Percentiles rank a stretch among this genome's conserved stretches.
These are phyloP conservation scores for Phialophora chinensis DNA, from an alignment of 2,329 filamentous ascomycete species.

Conservation along the genomic window DNA sequence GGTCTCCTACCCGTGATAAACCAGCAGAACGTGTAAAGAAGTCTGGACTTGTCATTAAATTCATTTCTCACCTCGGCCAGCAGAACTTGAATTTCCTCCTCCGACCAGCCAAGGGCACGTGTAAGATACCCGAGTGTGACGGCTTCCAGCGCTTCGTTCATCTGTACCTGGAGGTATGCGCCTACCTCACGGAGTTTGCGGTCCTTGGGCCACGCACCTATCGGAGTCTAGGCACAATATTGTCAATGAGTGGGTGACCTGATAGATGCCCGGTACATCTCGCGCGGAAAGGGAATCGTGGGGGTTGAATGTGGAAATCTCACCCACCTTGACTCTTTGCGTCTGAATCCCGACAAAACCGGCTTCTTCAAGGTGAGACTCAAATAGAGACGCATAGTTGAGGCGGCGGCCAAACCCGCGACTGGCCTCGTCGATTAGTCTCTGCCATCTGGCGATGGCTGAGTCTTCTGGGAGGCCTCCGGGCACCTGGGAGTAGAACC, in stretches of 20 bases:
- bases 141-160: conserved; percentile 46
- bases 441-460: conserved; percentile 37
- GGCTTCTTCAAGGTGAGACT: conserved; percentile 39
- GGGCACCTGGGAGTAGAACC: conserved; percentile 38
- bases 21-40: conserved; percentile 34
- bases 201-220: conserved; percentile 44
- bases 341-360: conserved; percentile 40
- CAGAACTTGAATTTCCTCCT: conserved; percentile 38
- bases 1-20: conserved; percentile 39
- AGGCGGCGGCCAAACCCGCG: conserved; percentile 36
- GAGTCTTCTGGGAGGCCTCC: conserved; percentile 12
- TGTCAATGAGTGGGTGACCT: background rate
- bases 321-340: conserved; percentile 39
- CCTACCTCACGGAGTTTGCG: conserved; percentile 50
- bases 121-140: conserved; percentile 48
- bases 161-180: conserved; percentile 42
- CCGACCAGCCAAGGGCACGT: conserved; percentile 42
- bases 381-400: conserved; percentile 34
- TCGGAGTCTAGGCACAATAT: conserved; percentile 33
- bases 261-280: background rate
- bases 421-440: conserved; percentile 39
- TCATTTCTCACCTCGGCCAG: conserved; percentile 38
- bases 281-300: background rate
- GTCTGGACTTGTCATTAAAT: conserved; percentile 31
- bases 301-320: background rate